Base-by-base conservation (phyloP, 345 rosid genomes). In the Citrus maxima region DNA sequence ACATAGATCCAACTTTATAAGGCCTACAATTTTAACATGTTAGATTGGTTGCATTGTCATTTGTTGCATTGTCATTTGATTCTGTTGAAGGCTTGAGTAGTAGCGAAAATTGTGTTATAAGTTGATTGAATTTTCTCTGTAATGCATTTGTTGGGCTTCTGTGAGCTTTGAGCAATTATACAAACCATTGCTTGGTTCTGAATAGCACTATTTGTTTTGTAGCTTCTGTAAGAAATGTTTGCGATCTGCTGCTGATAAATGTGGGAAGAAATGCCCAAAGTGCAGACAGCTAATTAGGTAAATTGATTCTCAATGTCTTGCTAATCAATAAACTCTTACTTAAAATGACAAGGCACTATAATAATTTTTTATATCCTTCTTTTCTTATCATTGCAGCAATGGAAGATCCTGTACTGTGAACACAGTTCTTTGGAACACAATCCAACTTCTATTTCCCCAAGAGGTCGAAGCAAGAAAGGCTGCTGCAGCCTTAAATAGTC, bases 341-440 rank as follows among this genome's bases (percentile, higher is more conserved):
- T 34, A 4, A 10, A 58, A 28, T 40, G 16, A 28, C 28, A 4
- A 25, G 74, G 65, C 7, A 64, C 12, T 70, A 30, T 4, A 5
- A 67, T 55, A n/a, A 64, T 4, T 25, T 72, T 5, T 34, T 34
- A 9, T 25, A 56, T 37, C 3, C 30, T 28, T 46, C 2, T 13
- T 66, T 37, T 70, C 14, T 67, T 35, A 12, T 18, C 58, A 73
- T 54, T 88, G 79, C 86, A 93, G 98, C 80, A 91, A 90, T 86
- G 98, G 93, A 71, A 91, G 97, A 78, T 89, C 93, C 79, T 94
- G 95, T 84, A 91, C 94, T 1, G 89, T 96, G 34, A 93, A 94
- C 86, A 93, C 99, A 0, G 97, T 96, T 83, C 93, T 94, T 76
- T 96, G 97, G 99, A 96, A 96, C 87, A 96, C 98, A 40, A 94